A percentile compares a stretch with the other conserved stretches of the same genome.
Evolutionary conservation across 176 grass and related monocot genomes (phyloP).

Genomic region (Areca catechu): DNA sequence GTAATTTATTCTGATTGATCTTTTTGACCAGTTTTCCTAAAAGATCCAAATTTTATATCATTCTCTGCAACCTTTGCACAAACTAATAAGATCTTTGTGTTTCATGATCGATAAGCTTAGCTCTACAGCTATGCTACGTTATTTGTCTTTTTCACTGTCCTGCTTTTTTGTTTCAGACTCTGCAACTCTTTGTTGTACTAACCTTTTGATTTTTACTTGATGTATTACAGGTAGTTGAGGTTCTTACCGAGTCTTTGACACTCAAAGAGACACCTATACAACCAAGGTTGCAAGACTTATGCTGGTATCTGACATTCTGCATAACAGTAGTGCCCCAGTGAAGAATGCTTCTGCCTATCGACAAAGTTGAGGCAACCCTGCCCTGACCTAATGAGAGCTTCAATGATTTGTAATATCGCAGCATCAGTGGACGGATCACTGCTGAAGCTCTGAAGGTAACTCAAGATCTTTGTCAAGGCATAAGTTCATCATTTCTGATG

Average conservation of each 20-base stretch:
- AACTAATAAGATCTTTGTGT: no score
- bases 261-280: constrained; percentile 83
- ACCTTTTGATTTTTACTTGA: not conserved
- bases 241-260: constrained; percentile 90
- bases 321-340: constrained; percentile 94
- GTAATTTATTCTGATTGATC: no score
- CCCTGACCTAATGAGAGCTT: constrained; percentile 93
- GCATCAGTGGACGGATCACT: constrained; percentile 89
- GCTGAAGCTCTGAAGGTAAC: constrained; percentile 95
- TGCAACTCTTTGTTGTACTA: not conserved
- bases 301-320: constrained; percentile 93
- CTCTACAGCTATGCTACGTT: no score
- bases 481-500: not conserved
- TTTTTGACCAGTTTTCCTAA: no score
- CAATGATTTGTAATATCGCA: constrained; percentile 87
- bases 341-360: constrained; percentile 95
- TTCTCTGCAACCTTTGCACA: no score
- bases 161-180: not conserved
- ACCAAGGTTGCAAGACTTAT: constrained; percentile 97
- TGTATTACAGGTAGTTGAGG: constrained; percentile 73
- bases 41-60: no score
- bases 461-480: not conserved
- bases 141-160: no score
- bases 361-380: constrained; percentile 82
- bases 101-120: no score